These are phyloP conservation scores for Boletus tomentosulus DNA, from an alignment of 768 basidiomycete genomes.

Conservation along the genomic window DNA sequence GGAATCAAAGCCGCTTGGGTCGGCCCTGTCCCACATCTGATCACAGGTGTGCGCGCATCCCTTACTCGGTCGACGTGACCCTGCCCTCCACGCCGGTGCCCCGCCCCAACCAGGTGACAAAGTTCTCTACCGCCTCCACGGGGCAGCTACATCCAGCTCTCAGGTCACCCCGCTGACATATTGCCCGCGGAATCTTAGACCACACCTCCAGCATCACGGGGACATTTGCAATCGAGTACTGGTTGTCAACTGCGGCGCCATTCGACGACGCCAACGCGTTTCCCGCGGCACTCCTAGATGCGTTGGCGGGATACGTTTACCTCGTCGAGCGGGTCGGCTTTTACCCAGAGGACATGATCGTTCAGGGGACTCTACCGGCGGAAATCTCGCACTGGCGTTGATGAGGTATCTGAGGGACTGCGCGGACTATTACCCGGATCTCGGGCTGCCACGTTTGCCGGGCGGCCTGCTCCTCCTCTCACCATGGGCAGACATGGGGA, in stretches of 20 bases:
- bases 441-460: slow-evolving; percentile 19
- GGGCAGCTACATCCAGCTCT: slow-evolving; percentile 27
- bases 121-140: slow-evolving; percentile 33
- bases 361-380: slow-evolving; percentile 54
- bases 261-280: slow-evolving; percentile 36
- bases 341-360: slow-evolving; percentile 38
- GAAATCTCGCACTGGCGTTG: slow-evolving; percentile 41
- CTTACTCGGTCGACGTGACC: slow-evolving; percentile 33
- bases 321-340: slow-evolving; percentile 43
- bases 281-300: slow-evolving; percentile 52
- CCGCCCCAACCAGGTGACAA: slow-evolving; percentile 28
- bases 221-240: slow-evolving; percentile 44
- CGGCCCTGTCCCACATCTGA: slow-evolving; percentile 29
- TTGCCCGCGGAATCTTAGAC: slow-evolving; percentile 18
- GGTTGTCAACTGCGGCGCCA: slow-evolving; percentile 35
- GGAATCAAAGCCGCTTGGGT: slow-evolving; percentile 34
- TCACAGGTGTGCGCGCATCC: slow-evolving; percentile 30
- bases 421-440: slow-evolving; percentile 8
- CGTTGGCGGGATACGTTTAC: slow-evolving; percentile 47
- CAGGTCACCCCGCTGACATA: slow-evolving; percentile 26
- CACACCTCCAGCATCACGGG: slow-evolving; percentile 20
- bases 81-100: slow-evolving; percentile 13
- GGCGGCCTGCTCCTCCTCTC: slow-evolving; percentile 35
- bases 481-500: slow-evolving; percentile 25
- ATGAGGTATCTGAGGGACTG: slow-evolving; percentile 33